Evolutionary conservation across 352 stramenopile genomes (phyloP), one percentile per base, ranked within the genome.

Genomic region (Phytophthora tubulina): DNA sequence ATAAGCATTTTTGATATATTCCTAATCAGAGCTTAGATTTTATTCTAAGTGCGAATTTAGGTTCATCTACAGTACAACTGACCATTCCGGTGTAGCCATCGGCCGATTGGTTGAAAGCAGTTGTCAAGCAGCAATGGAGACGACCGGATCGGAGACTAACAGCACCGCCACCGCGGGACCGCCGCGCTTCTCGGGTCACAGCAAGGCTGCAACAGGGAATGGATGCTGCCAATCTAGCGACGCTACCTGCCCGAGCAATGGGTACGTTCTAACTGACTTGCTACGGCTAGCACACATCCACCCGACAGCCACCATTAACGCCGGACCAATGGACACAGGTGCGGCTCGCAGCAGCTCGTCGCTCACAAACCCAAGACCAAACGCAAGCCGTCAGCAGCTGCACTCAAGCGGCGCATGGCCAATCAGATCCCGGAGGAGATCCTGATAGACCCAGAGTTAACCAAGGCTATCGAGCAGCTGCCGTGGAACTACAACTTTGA

Each of bases 401-500:
- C 78, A 4, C 39, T 83, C 8, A 90, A 83, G 60, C 85, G 88
- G 6, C 84, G 86, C 53, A 93, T 96, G 81, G 85, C 85, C 36
- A 96, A 95, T 67, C 90, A 96, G 70, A 96, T 97, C 67, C 95
- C 94, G 4, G 90, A 96, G 13, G 82, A 94, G n/a, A 98, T 98
- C 56, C 78, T 86, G 57, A 95, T 95, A 48, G 84, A 98, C 65
- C 73, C 80, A 1, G 85, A 91, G 70, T 82, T 99, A 32, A 90
- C 93, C 35, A 90, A 94, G 42, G 94, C 95, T 17, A 99, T 99
- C n/a, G 84, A 94, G 64, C 84, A 96, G 75, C 86, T 99, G 17
- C 98, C 98, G 14, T 88, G 84, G 67, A 99, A 99, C 75, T 99
- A 99, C 82, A 98, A 98, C 67, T 99, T 99, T 85, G 92, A 98